Conservation (phyloP, 208 protist genomes). For the Perkinsela sp. region DNA sequence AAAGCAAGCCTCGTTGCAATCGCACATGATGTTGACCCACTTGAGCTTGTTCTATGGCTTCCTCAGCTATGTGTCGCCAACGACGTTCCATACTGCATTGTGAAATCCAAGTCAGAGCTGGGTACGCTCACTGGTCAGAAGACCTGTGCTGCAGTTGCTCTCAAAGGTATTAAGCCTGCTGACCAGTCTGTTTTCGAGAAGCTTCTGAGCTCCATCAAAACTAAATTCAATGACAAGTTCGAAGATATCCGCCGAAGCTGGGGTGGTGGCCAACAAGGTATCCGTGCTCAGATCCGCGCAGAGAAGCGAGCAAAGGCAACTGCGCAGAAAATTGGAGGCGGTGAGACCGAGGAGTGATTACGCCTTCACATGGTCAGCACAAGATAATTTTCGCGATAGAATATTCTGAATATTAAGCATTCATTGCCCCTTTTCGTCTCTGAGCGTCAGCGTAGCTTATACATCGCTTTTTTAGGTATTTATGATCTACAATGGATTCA, state of each 20-base stretch:
- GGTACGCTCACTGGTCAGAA: slow-evolving; percentile 86
- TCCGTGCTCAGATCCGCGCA: slow-evolving; percentile 19
- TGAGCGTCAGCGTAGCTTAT: too few relatives aligned
- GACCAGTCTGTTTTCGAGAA: slow-evolving; percentile 69
- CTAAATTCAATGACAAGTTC: slow-evolving; percentile 72
- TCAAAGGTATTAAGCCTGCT: slow-evolving; percentile 78
- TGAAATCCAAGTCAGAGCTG: slow-evolving; percentile 93
- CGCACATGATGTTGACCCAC: slow-evolving; percentile 96
- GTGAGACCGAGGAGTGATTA: too few relatives aligned
- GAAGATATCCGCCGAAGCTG: slow-evolving; percentile 63
- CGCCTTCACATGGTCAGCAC: too few relatives aligned
- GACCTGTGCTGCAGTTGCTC: slow-evolving; percentile 73
- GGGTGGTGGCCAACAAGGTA: slow-evolving; percentile 68
- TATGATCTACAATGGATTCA: too few relatives aligned
- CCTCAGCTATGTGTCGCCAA: slow-evolving; percentile 93
- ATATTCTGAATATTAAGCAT: too few relatives aligned
- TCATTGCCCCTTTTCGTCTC: too few relatives aligned
- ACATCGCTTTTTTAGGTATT: too few relatives aligned
- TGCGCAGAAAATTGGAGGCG: background rate
- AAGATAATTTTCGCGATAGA: too few relatives aligned
- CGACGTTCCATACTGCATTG: slow-evolving; percentile 96
- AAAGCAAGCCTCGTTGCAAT: slow-evolving; percentile 96
- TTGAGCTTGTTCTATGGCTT: slow-evolving; percentile 96
- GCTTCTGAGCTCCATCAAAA: slow-evolving; percentile 63
- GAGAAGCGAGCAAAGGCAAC: slow-evolving; percentile 21